These are phyloP conservation scores for Penicillium daleae DNA, from an alignment of 495 filamentous ascomycete species.

Conservation along the genomic window DNA sequence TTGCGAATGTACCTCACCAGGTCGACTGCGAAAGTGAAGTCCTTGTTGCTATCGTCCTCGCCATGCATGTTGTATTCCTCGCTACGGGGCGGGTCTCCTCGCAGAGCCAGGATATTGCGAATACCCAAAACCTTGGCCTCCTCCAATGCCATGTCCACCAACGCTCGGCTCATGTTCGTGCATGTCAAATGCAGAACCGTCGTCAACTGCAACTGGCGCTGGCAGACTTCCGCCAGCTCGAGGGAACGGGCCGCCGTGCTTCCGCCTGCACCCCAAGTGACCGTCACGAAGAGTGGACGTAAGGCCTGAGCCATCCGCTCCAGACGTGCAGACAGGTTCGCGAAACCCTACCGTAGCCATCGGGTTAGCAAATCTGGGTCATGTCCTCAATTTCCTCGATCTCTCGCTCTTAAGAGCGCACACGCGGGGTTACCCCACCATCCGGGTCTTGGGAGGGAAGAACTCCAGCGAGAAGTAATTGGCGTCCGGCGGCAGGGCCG, in stretches of 20 bases:
- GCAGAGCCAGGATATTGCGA: constrained; percentile 88
- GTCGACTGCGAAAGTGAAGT: constrained; percentile 89
- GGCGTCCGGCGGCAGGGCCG: constrained; percentile 77
- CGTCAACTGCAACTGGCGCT: constrained; percentile 85
- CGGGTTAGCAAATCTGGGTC: constrained; percentile 22
- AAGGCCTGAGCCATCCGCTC: constrained; percentile 93
- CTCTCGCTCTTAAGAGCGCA: constrained; percentile 1
- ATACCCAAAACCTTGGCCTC: constrained; percentile 92
- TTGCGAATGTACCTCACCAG: constrained; percentile 86
- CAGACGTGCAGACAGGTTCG: constrained; percentile 89
- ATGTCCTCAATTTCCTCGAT: not conserved
- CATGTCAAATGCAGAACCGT: constrained; percentile 97
- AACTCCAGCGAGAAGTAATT: constrained; percentile 98
- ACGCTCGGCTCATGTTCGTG: constrained; percentile 89
- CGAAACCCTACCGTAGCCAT: constrained; percentile 64
- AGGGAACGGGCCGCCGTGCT: constrained; percentile 88
- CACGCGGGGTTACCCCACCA: constrained; percentile 59
- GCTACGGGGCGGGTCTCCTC: constrained; percentile 89
- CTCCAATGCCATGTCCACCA: constrained; percentile 88
- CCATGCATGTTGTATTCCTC: constrained; percentile 80
- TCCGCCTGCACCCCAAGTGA: constrained; percentile 97
- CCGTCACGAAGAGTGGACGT: constrained; percentile 91
- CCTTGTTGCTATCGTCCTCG: constrained; percentile 68
- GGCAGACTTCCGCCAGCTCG: constrained; percentile 93
- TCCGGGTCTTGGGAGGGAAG: constrained; percentile 95